phyloP scores from a whole-genome alignment of 768 basidiomycete genomes.

The Serendipita sp. region DNA sequence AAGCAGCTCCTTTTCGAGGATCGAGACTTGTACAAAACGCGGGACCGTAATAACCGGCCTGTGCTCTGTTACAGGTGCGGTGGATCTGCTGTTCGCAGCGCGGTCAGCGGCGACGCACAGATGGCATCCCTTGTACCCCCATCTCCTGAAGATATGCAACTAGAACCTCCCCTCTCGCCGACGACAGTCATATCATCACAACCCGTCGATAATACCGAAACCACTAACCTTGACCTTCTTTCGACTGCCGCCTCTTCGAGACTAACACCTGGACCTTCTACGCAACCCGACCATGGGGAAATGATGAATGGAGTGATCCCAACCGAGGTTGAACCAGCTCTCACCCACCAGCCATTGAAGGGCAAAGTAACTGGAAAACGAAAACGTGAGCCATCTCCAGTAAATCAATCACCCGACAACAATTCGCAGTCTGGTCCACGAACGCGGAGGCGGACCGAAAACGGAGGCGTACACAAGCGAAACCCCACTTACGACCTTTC shows the following conservation, averaged over 20 bases:
- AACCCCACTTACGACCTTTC: background rate
- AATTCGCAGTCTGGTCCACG: conserved; percentile 1
- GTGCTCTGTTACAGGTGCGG: conserved; percentile 89
- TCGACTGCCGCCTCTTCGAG: background rate
- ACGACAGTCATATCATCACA: background rate
- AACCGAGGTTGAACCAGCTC: background rate
- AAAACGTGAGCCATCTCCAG: conserved; percentile 11
- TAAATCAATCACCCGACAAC: background rate
- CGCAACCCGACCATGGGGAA: background rate
- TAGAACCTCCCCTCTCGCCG: background rate
- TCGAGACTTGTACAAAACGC: conserved; percentile 72
- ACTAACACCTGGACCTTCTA: background rate
- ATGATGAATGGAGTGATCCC: background rate
- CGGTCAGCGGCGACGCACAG: conserved; percentile 22
- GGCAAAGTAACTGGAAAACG: conserved; percentile 15
- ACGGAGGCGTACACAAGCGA: background rate
- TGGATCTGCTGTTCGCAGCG: conserved; percentile 36
- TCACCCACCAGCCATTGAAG: background rate
- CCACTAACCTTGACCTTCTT: background rate
- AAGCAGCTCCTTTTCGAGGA: conserved; percentile 84
- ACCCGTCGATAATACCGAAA: background rate
- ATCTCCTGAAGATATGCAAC: conserved; percentile 29
- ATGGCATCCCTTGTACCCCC: conserved; percentile 35
- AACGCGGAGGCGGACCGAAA: conserved; percentile 6
- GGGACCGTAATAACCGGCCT: conserved; percentile 65